Base-by-base conservation (phyloP, 23 red algal genomes). In the Pyropia yezoensis region DNA sequence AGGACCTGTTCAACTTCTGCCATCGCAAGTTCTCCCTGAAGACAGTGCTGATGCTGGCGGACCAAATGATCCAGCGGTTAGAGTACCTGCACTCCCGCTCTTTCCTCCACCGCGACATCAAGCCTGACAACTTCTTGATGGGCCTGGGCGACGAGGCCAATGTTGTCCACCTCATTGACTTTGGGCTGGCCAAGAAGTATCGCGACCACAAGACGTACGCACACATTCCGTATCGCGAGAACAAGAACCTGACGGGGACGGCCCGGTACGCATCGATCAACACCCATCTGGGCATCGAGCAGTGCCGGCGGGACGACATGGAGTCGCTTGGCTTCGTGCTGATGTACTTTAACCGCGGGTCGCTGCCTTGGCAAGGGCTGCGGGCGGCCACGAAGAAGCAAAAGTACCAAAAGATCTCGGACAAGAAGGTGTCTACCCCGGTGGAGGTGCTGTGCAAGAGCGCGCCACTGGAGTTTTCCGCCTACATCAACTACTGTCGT, bases 1-100 rank as follows among this genome's bases (percentile, higher is more conserved):
- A 97, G 76, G 93, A 97, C 55, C 74, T 97, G n/a, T 97, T 97
- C 55, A 97, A 97, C 80, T 97, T 97, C 81, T 97, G 93, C 68
- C 85, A 97, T 56, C 93, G 93, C n/a, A 73, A 74, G 30, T 97
- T 97, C 74, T 90, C 85, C 33, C 74, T 97, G 24, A 97, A 97
- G 63, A 97, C 93, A 15, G 87, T 97, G 17, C 69, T 97, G 52
- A 87, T 97, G 84, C 85, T 97, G n/a, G 93, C 93, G 33, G 93
- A 97, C 68, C 93, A 97, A 57, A 97, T 97, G 93, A 82, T 97
- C 15, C 80, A 91, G 72, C 75, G 93, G 24, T 83, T 97, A 63
- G 93, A 97, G 66, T 97, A 97, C 65, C 82, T 97, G 17, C 93
- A 97, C 62, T 89, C 79, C 55, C 61, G 93, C 54, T 75, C 65